Base-by-base conservation (phyloP, 2,329 filamentous ascomycete species). In the Ceratocystis eucalypticola region DNA sequence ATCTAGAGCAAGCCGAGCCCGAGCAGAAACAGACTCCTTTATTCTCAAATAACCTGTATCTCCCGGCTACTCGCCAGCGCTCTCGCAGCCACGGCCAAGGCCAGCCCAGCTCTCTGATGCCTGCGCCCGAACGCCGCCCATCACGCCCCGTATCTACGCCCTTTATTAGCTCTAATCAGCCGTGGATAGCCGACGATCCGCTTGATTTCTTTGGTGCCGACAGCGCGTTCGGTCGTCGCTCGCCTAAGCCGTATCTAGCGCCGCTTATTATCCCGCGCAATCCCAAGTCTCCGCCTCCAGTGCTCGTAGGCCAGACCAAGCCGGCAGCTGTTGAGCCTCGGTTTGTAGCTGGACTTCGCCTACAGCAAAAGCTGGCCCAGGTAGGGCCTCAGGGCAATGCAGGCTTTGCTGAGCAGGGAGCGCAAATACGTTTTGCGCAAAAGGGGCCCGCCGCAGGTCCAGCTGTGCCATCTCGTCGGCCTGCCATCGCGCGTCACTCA, bases 21-120 rank as follows among this genome's bases (percentile, higher is more conserved):
- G 30, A 65, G 33, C 62, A 67, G 33, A 57, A 62, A 33, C 66
- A 67, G 55, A 67, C 66, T 22, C 66, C 66, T 12, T n/a, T 67
- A 37, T 37, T 67, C 6, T 63, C 64, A 7, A 67, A 67, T 17
- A 67, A 67, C 15, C 46, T 67, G n/a, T 67, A 67, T 25, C 62
- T 67, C 4, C 66, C 46, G 6, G n/a, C 44, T 55, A 65, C 64
- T 15, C 66, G 66, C 46, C 41, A 55, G 62, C 62, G 66, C 53
- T 65, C 66, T 4, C 45, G 46, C 12, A 65, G 62, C 5, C 46
- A 64, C 2, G 62, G 62, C 12, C 62, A 57, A 17, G 28, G 57
- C 41, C 30, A 46, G 5, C 30, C 22, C 5, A 12, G 4, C 53
- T 30, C 20, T 22, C n/a, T 25, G 2, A 37, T 50, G 45, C 37